These are phyloP conservation scores for Arctostaphylos glauca DNA, from an alignment of 148 eudicot species.

Conservation along the genomic window DNA sequence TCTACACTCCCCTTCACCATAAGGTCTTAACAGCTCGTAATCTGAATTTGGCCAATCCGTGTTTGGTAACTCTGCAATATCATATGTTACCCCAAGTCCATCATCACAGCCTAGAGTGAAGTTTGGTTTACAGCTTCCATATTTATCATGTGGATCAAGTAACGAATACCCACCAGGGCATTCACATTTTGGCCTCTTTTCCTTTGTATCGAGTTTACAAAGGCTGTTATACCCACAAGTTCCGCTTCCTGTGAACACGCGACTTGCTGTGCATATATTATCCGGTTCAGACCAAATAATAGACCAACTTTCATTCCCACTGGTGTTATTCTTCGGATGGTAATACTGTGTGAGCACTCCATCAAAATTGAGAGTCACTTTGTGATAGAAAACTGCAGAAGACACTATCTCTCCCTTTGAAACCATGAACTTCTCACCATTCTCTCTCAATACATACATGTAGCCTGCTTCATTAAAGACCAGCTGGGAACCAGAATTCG, in stretches of 20 bases:
- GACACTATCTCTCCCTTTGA: no score
- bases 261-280: slow-evolving; percentile 21
- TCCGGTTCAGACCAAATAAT: neutral
- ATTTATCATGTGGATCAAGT: slow-evolving; percentile 20
- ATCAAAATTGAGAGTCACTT: slow-evolving; percentile 28
- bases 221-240: slow-evolving; percentile 36
- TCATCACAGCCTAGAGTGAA: slow-evolving; percentile 17
- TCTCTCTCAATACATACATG: no score
- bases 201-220: slow-evolving; percentile 16
- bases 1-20: slow-evolving; percentile 11
- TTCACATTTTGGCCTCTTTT: slow-evolving; percentile 24
- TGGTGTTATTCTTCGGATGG: slow-evolving; percentile 5
- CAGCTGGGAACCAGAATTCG: neutral
- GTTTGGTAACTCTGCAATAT: neutral
- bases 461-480: no score
- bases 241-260: slow-evolving; percentile 2
- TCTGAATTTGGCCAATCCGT: slow-evolving; percentile 16
- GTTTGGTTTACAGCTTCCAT: slow-evolving; percentile 29
- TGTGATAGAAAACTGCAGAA: slow-evolving; percentile 12
- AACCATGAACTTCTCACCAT: no score
- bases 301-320: slow-evolving; percentile 17
- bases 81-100: neutral
- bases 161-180: slow-evolving; percentile 28
- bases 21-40: slow-evolving; percentile 8
- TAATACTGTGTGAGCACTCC: slow-evolving; percentile 30